A percentile compares a stretch with the other conserved stretches of the same genome.
Conservation (phyloP, 2,329 filamentous ascomycete species). For the Microcyclospora tardicrescens region DNA sequence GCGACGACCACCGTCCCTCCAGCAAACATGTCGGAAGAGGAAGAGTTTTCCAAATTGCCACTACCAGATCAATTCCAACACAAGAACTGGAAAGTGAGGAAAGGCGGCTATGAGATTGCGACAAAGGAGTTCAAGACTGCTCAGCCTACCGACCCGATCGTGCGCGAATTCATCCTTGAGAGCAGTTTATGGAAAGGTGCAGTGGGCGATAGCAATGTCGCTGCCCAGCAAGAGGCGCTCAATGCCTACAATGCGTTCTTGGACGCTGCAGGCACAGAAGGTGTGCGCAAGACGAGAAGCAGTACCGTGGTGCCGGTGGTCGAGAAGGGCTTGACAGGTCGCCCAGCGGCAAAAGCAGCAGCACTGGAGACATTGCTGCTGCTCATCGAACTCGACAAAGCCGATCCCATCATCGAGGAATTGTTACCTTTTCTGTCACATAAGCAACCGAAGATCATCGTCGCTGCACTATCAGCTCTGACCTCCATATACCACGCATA, state of each 20-base stretch:
- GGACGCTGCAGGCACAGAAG: conserved; percentile 74
- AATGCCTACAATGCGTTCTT: conserved; percentile 80
- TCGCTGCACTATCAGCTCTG: conserved; percentile 60
- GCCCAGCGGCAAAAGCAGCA: conserved; percentile 77
- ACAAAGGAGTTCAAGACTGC: conserved; percentile 75
- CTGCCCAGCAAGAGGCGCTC: conserved; percentile 87
- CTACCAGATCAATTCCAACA: conserved; percentile 70
- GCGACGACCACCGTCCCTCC: background rate
- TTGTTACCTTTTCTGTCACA: conserved; percentile 69
- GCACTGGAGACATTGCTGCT: conserved; percentile 76
- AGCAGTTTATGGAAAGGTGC: conserved; percentile 81
- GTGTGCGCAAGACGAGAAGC: conserved; percentile 52
- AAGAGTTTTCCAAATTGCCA: conserved; percentile 69
- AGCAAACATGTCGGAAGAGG: conserved; percentile 64
- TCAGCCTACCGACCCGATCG: conserved; percentile 71
- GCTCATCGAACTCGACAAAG: conserved; percentile 77
- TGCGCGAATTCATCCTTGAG: conserved; percentile 78
- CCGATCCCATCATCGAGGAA: conserved; percentile 80
- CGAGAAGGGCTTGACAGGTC: conserved; percentile 84
- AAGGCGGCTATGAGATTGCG: conserved; percentile 86
- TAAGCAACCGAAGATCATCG: conserved; percentile 84
- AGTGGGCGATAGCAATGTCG: conserved; percentile 88
- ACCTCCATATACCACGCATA: conserved; percentile 84
- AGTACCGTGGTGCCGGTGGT: conserved; percentile 65
- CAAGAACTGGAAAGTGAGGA: conserved; percentile 97